Base-by-base conservation (phyloP, 148 eudicot genomes). In the Dysphania ambrosioides region DNA sequence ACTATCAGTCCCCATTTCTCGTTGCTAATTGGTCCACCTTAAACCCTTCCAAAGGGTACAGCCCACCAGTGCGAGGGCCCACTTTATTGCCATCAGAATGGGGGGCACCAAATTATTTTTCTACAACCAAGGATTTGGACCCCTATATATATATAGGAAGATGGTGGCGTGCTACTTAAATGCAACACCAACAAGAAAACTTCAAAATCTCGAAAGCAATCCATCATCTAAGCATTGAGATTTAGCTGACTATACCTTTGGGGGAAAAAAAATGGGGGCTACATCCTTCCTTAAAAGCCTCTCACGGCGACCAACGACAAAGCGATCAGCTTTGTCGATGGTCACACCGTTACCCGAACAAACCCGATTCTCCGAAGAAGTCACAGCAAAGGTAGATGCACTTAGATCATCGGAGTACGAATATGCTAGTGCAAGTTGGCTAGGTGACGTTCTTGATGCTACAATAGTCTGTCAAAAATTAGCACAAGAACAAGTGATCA, bases 381-480 rank as follows among this genome's bases (percentile, higher is more conserved):
- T 79, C 6, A 69, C 77, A 4, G 26, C 13, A 18, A 35, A 5
- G 32, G 69, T 79, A 8, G 40, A 68, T 18, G 36, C 62, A 24
- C 73, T 79, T 40, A 61, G 51, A n/a, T 12, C 77, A 11, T 56
- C 58, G 23, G 77, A 78, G 16, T 34, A 19, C 1, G 77, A 66
- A 0, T 74, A 34, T 73, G 55, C 58, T 2, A 67, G 69, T 26
- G 64, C 81, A 10, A 68, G 56, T 73, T 79, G 77, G 77, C 5
- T 79, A 2, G 41, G 68, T 11, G 81, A 68, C 26, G 73, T 73
- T 24, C 73, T 79, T 47, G 81, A 79, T 60, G 81, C 72, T 60
- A 35, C 68, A 35, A 68, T 67, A 1, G 29, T 23, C 9, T 58
- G 77, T 10, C 81, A 79, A 19, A 73, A 67, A 3, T 49, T 58